Evolutionary conservation across 192 early-diverging fungal species (phyloP).

Genomic region (Spinellus fusiger): DNA sequence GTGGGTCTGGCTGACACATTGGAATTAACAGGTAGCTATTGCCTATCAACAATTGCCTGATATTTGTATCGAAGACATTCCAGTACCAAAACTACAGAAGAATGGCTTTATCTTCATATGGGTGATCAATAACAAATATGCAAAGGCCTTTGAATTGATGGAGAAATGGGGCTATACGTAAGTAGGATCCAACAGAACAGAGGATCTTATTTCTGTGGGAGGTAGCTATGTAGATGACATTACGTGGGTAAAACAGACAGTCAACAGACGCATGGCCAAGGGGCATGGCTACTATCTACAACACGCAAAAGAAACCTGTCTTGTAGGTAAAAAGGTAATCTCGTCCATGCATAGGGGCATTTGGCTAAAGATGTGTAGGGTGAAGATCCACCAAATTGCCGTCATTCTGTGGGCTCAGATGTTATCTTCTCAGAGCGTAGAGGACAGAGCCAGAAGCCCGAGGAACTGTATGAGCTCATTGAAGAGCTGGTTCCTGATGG

Average conservation of each 20-base stretch:
- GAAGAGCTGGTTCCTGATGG: conserved; percentile 89
- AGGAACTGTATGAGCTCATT: conserved; percentile 92
- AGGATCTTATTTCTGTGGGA: neutral
- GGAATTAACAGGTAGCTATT: conserved; percentile 63
- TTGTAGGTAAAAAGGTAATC: conserved; percentile 89
- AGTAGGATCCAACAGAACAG: conserved; percentile 9
- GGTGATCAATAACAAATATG: conserved; percentile 99
- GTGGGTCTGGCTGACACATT: neutral
- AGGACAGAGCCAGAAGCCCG: conserved; percentile 95
- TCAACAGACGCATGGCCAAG: conserved; percentile 94
- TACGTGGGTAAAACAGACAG: conserved; percentile 96
- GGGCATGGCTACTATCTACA: conserved; percentile 97
- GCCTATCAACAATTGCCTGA: conserved; percentile 95
- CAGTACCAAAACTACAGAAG: conserved; percentile 77
- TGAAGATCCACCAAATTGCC: conserved; percentile 63
- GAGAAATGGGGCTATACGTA: conserved; percentile 91
- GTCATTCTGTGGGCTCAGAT: conserved; percentile 74
- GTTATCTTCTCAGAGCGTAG: conserved; percentile 91
- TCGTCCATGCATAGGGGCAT: neutral
- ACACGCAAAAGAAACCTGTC: conserved; percentile 96
- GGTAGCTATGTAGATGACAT: conserved; percentile 86
- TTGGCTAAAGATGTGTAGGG: conserved; percentile 48
- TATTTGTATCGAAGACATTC: conserved; percentile 86
- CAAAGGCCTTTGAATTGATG: conserved; percentile 91
- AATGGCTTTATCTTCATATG: conserved; percentile 96